A percentile compares a stretch with the other conserved stretches of the same genome.
Evolutionary conservation across 2,329 filamentous ascomycete species (phyloP).

Genomic region (Dothideomycetidae sp.): DNA sequence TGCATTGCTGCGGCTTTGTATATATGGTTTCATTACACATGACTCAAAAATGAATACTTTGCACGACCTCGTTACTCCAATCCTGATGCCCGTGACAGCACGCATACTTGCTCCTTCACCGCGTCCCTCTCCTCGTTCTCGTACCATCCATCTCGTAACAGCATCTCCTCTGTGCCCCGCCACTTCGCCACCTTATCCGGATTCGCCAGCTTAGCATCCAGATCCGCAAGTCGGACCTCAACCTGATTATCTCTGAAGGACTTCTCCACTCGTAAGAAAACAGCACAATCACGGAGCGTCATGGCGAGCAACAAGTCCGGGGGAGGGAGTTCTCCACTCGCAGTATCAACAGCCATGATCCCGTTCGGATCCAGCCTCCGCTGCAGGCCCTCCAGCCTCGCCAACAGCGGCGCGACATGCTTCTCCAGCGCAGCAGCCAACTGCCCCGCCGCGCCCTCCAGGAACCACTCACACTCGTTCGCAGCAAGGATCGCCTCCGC

Average conservation of each 20-base stretch:
- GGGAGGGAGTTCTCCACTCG: constrained; percentile 14
- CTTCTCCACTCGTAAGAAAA: constrained; percentile 25
- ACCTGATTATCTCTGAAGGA: constrained; percentile 15
- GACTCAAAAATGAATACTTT: too few relatives aligned
- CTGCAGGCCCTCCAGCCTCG: constrained; percentile 25
- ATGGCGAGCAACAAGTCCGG: constrained; percentile 28
- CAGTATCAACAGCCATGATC: constrained; percentile 14
- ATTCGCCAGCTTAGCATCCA: constrained; percentile 30
- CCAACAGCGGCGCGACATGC: constrained; percentile 18
- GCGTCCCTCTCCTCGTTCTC: constrained; percentile 18
- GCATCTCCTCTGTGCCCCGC: constrained; percentile 25
- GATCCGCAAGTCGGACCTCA: constrained; percentile 31
- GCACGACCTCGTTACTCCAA: too few relatives aligned
- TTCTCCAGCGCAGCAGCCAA: constrained; percentile 3
- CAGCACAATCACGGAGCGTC: constrained; percentile 34
- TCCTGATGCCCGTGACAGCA: constrained; percentile 14
- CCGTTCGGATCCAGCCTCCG: constrained; percentile 25
- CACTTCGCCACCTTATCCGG: constrained; percentile 28
- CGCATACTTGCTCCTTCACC: constrained; percentile 15
- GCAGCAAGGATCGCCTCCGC: constrained; percentile 15
- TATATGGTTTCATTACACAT: too few relatives aligned
- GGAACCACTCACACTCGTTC: constrained; percentile 10
- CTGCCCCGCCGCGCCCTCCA: neutral
- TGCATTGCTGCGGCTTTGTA: too few relatives aligned
- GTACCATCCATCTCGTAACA: constrained; percentile 30